phyloP scores from a whole-genome alignment of 2,329 filamentous ascomycete genomes.

The Chrysoporthe cubensis region DNA sequence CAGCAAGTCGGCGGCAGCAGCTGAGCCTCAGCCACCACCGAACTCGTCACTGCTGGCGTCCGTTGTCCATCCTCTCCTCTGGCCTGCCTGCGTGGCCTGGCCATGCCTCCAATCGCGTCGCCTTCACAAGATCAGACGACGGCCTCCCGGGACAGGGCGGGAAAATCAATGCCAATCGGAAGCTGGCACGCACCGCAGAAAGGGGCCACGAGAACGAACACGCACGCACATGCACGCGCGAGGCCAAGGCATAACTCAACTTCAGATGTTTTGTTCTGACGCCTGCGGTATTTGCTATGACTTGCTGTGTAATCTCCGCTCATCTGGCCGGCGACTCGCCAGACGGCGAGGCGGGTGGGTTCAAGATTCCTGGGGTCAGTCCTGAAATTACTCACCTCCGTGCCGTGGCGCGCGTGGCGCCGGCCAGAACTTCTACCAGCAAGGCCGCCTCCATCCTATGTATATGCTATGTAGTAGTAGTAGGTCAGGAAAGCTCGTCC shows the following conservation, averaged over 20 bases:
- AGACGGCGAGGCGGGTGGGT: neutral
- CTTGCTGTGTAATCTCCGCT: neutral
- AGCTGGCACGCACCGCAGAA: neutral
- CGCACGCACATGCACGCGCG: neutral
- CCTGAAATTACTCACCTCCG: conserved; percentile 2
- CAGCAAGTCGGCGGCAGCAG: neutral
- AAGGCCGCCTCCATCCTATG: neutral
- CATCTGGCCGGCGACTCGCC: neutral
- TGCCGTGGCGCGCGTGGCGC: neutral
- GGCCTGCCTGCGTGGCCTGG: neutral
- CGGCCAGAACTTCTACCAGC: neutral
- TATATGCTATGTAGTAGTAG: neutral
- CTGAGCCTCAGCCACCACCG: conserved; percentile 1
- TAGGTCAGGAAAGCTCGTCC: neutral
- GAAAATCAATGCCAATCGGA: neutral
- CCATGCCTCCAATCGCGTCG: neutral
- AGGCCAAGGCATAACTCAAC: neutral
- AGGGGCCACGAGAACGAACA: neutral
- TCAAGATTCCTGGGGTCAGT: neutral
- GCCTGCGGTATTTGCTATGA: neutral
- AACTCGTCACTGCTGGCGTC: neutral
- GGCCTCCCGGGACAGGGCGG: neutral
- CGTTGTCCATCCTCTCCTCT: neutral
- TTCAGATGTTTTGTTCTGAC: conserved; percentile 7
- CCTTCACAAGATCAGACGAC: neutral